phyloP scores from a whole-genome alignment of 305 asterid genomes.

The Fraxinus albicans region DNA sequence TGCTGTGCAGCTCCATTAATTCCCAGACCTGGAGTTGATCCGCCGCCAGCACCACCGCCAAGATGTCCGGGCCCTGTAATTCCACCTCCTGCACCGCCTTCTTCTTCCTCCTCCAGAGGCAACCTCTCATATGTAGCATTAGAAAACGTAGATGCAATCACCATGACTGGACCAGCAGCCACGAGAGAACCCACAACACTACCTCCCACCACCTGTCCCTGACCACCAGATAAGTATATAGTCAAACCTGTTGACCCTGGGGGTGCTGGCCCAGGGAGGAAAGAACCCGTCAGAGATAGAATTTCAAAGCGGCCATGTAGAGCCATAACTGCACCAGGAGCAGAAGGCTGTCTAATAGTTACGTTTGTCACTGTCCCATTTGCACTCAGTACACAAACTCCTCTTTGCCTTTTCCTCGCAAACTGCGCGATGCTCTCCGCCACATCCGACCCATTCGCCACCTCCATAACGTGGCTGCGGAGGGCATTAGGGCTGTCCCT shows the following conservation, averaged over 20 bases:
- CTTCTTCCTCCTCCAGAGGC: constrained; percentile 45
- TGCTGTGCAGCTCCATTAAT: constrained; percentile 26
- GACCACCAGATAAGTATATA: constrained; percentile 44
- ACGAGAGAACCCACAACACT: constrained; percentile 43
- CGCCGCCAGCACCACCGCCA: constrained; percentile 26
- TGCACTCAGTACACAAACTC: constrained; percentile 47
- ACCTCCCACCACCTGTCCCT: constrained; percentile 48
- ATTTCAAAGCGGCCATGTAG: constrained; percentile 47
- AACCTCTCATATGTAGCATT: constrained; percentile 50
- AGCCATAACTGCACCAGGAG: constrained; percentile 47
- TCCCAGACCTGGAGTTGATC: constrained; percentile 34
- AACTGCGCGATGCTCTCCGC: constrained; percentile 46
- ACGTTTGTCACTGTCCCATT: constrained; percentile 46
- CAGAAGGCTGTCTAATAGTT: constrained; percentile 48
- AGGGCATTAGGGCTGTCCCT: constrained; percentile 48
- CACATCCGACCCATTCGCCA: constrained; percentile 42
- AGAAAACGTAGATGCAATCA: constrained; percentile 42
- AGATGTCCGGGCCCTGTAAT: constrained; percentile 24
- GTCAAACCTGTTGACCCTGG: constrained; percentile 48
- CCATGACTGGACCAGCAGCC: constrained; percentile 49
- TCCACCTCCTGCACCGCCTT: constrained; percentile 15
- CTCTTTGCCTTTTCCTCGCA: constrained; percentile 41
- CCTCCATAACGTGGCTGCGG: constrained; percentile 46
- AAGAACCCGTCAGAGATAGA: constrained; percentile 42
- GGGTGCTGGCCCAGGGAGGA: constrained; percentile 44